Evolutionary conservation across 2,329 filamentous ascomycete genomes (phyloP).

Genomic region (Calonectria naviculata): DNA sequence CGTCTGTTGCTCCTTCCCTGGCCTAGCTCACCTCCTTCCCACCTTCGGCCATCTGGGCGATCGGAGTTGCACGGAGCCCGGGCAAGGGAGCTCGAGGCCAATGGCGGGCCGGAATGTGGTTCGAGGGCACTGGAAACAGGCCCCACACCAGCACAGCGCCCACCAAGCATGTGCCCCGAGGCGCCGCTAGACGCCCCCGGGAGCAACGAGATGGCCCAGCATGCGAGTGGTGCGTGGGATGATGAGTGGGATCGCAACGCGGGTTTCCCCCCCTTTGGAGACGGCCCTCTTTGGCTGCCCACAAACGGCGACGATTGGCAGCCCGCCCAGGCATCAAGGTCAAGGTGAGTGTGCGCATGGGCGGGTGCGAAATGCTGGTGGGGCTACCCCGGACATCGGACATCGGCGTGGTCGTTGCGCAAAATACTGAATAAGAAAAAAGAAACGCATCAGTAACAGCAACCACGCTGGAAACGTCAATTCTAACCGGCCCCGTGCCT

Average conservation of each 20-base stretch:
- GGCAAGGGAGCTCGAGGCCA: conserved; percentile 32
- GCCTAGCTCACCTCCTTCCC: conserved; percentile 6
- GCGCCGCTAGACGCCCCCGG: conserved; percentile 3
- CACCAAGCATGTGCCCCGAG: conserved; percentile 21
- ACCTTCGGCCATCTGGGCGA: conserved; percentile 32
- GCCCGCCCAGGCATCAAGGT: background rate
- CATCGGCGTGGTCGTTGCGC: conserved; percentile 12
- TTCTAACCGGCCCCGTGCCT: conserved; percentile 12
- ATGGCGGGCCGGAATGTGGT: conserved; percentile 14
- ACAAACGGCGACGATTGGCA: background rate
- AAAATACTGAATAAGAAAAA: conserved; percentile 11
- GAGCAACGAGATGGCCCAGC: conserved; percentile 11
- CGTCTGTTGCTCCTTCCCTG: conserved; percentile 15
- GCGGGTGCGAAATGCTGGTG: conserved; percentile 26
- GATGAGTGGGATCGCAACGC: background rate
- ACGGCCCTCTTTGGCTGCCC: background rate
- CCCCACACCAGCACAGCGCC: conserved; percentile 8
- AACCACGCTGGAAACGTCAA: conserved; percentile 9
- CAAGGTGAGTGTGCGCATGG: background rate
- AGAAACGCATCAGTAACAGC: background rate
- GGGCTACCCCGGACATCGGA: conserved; percentile 44
- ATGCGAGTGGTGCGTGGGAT: background rate
- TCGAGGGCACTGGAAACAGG: conserved; percentile 5
- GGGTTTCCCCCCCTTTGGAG: too few species aligned
- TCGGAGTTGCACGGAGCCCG: conserved; percentile 38